A percentile compares a stretch with the other conserved stretches of the same genome.
These are phyloP conservation scores for Carex scoparia DNA, from an alignment of 176 grass and related monocot genomes.

Conservation along the genomic window DNA sequence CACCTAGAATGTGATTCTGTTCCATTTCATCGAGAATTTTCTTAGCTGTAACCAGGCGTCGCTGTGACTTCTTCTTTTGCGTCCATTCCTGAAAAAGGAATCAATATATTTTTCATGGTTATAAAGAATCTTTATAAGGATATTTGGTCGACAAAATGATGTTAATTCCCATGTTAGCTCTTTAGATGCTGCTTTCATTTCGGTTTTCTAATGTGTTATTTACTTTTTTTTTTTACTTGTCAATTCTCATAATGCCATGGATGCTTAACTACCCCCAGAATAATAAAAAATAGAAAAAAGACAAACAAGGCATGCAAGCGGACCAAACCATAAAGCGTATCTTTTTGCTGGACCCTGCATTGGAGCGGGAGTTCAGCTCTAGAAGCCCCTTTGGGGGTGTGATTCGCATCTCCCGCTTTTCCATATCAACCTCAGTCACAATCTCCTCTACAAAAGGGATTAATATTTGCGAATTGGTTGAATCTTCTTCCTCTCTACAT, in stretches of 20 bases:
- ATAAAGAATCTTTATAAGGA: not conserved
- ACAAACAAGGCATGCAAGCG: slow-evolving; percentile 22
- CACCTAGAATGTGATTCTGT: slow-evolving; percentile 76
- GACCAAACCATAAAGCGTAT: slow-evolving; percentile 87
- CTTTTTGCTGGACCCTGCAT: slow-evolving; percentile 80
- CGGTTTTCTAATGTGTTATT: not conserved
- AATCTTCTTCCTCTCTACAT: slow-evolving; percentile 28
- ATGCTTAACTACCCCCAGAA: not conserved
- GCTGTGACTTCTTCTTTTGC: slow-evolving; percentile 74
- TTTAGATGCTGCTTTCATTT: not conserved
- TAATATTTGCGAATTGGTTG: slow-evolving; percentile 51
- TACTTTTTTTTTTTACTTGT: not conserved
- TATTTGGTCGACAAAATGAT: not conserved
- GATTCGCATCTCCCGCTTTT: slow-evolving; percentile 73
- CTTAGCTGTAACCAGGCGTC: slow-evolving; percentile 55
- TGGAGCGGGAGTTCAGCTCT: slow-evolving; percentile 74
- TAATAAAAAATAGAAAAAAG: slow-evolving; percentile 1
- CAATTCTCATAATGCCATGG: not conserved
- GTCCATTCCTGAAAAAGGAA: slow-evolving; percentile 65
- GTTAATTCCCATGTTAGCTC: not conserved
- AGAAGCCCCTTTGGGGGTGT: slow-evolving; percentile 92
- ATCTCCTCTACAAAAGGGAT: slow-evolving; percentile 92
- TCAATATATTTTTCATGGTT: not conserved
- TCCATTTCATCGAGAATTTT: slow-evolving; percentile 72
- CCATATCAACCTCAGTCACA: slow-evolving; percentile 80